Base-by-base conservation (phyloP, 352 stramenopile species). In the Pythium periplocum region DNA sequence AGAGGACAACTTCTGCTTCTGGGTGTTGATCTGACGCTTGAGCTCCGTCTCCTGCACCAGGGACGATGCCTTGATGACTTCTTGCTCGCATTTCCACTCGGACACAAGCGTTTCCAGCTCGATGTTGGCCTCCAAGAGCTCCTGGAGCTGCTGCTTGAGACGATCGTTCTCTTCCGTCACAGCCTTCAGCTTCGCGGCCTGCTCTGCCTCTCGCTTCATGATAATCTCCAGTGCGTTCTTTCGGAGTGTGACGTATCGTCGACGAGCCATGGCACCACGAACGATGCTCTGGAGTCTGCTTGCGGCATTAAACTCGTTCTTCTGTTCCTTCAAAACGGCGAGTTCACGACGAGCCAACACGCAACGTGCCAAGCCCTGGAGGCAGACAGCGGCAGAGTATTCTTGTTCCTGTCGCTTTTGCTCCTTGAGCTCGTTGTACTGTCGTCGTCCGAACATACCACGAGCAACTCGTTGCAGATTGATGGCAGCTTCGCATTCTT, bases 51-150 rank as follows among this genome's bases (percentile, higher is more conserved):
- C 65, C 43, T 76, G 75, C 5, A 86, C 52, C 38, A 75, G 70
- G 53, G 70, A 83, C 2, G 75, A 81, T 11, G 75, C 75, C n/a
- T 74, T 63, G 4, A 86, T 37, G 31, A 87, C 72, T 9, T 87
- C 66, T 37, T 73, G 64, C 35, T 87, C 70, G 41, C 68, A 81
- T 6, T 66, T 66, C 56, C 72, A 79, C 57, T 89, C 78, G 7
- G 67, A 66, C 57, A 86, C 75, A 34, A 81, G 64, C 6, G 63
- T 61, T 48, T 89, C 69, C 32, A 89, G 50, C 53, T 87, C 73
- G 41, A 75, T 60, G 59, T 87, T 89, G 9, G 57, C 68, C 52
- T 75, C 68, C n/a, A 84, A 53, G 4, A 91, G 61, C 45, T 86
- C 69, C 34, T 66, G 66, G 9, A 91, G 63, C 55, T 88, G 75